Evolutionary conservation across 495 filamentous ascomycete species (phyloP).

Genomic region (Hyaloscypha finlandica): DNA sequence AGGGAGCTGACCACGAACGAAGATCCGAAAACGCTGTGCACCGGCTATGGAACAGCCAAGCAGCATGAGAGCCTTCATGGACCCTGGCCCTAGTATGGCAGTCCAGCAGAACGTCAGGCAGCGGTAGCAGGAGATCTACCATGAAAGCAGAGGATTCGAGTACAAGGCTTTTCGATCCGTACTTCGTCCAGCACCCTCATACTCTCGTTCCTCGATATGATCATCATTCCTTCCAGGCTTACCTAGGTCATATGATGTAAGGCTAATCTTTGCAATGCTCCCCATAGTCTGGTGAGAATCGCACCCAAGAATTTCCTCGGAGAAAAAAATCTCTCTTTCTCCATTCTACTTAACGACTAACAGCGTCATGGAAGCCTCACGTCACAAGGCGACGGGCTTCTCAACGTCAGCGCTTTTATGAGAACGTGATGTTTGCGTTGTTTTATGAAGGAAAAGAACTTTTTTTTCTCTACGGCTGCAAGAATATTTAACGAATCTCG

Average conservation of each 20-base stretch:
- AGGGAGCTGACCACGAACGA: too few species aligned
- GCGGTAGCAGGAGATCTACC: too few species aligned
- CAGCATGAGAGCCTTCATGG: too few species aligned
- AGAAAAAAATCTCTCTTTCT: conserved; percentile 45
- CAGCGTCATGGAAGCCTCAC: conserved; percentile 55
- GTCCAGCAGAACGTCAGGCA: too few species aligned
- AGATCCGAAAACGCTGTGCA: too few species aligned
- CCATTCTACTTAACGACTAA: conserved; percentile 67
- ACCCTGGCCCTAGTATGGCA: too few species aligned
- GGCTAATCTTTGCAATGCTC: conserved; percentile 71
- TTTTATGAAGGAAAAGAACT: conserved; percentile 28
- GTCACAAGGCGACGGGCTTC: conserved; percentile 38
- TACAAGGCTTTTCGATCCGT: not conserved
- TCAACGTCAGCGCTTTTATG: conserved; percentile 63
- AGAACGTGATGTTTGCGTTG: conserved; percentile 70
- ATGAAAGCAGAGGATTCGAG: not conserved
- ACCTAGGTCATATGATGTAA: conserved; percentile 43
- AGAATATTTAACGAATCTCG: not conserved
- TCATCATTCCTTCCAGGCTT: not conserved
- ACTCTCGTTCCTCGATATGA: not conserved
- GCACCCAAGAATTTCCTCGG: conserved; percentile 65
- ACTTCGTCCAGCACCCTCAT: not conserved
- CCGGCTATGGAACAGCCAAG: too few species aligned
- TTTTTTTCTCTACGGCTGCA: too few species aligned
- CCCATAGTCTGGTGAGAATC: conserved; percentile 49